Base-by-base conservation (phyloP, 345 rosid species). In the Alliaria petiolata region DNA sequence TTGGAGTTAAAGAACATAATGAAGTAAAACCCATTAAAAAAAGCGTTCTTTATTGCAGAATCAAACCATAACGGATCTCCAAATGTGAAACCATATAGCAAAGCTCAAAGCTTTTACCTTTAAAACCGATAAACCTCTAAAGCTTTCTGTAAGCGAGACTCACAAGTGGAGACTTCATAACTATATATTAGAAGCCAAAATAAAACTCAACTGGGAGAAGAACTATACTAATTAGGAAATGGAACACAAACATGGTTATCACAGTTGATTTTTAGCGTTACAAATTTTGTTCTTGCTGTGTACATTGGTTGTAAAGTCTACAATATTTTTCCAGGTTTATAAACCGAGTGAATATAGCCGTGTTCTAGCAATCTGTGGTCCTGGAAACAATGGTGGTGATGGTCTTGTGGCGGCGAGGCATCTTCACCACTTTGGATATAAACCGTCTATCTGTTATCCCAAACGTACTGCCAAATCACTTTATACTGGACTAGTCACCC, bases 301-400 rank as follows among this genome's bases (percentile, higher is more conserved):
- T 33, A 19, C n/a, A 22, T 36, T 35, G 42, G 45, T 28, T 57
- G 25, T 65, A 46, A 47, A 45, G 12, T 30, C 19, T 65, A 28
- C 1, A 8, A 12, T 55, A 59, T 56, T 76, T n/a, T 75, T 55
- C 5, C 80, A 89, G 96, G 96, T 86, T 40, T 92, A 92, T 55
- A 84, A 84, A 74, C 76, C 88, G 42, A 72, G 69, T 17, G 89
- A 83, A 35, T 81, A 82, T 76, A 81, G 64, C 51, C 95, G 89
- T 4, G 88, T 89, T 62, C 87, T 91, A 76, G 90, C 80, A 1
- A 84, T 89, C 15, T 91, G 99, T 54, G 98, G 96, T 26, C 99
- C 98, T 45, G 99, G 99, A 62, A 95, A 95, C 70, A 95, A 95
- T 71, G 99, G 99, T 51, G 99, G 98, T 54, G 98, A 95, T 81